Evolutionary conservation across 345 rosid genomes (phyloP), one percentile per base, ranked within the genome.

Genomic region (Aquilaria malaccensis): DNA sequence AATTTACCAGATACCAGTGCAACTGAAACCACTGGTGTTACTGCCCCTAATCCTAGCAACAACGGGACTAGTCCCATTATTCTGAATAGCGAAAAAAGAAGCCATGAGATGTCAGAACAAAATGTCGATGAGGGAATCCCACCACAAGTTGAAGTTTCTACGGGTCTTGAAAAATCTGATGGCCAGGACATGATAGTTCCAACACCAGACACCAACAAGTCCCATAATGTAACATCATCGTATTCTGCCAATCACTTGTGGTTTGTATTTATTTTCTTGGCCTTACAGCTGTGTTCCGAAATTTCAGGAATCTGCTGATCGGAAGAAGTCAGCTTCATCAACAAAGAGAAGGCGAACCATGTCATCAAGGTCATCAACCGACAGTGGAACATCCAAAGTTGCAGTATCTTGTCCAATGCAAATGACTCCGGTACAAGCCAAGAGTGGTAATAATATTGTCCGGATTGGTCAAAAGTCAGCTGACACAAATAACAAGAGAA

Each of bases 261-360:
- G 11, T 32, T 1, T 47, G n/a, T 58, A 49, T 61, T 43, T 67
- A 14, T 55, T 52, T 33, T 54, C 30, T 67, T 61, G 13, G 65
- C 50, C n/a, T 48, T 70, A 55, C 41, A 60, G 59, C 50, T 67
- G 43, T 56, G 7, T 53, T 49, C 50, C 14, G 7, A 41, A 52
- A 45, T 47, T 41, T 67, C 73, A 72, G 86, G 67, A 65, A 51
- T 55, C 71, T 57, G 56, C 54, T 72, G 69, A 77, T 58, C 67
- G 65, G 74, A 67, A 62, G 52, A 76, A 60, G 29, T 58, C 45
- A 7, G 60, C 67, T 62, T 57, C 79, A 37, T 70, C 72, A 37
- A 66, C 72, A 43, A 77, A 72, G 70, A 83, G 78, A 69, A 80
- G 77, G 30, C 69, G 56, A 50, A 13, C 62, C 56, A 72, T 58